Evolutionary conservation across 2,329 filamentous ascomycete species (phyloP), one percentile per base, ranked within the genome.

Genomic region (Pseudogymnoascus sp.): DNA sequence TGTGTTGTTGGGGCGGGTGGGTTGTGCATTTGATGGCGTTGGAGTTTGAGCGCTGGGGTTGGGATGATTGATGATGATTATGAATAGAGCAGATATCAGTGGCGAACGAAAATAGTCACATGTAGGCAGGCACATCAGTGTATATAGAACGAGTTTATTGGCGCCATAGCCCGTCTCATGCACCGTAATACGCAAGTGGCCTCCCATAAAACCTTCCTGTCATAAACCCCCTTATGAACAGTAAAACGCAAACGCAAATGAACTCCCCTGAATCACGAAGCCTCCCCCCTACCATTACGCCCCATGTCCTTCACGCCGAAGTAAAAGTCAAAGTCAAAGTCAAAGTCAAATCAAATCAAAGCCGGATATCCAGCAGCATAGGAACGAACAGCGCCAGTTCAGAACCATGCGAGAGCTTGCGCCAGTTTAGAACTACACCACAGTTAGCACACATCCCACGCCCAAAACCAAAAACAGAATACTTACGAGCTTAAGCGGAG

Each of bases 401-500:
- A 17, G 15, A 50, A 28, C 21, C 26, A 9, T 26, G 11, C 4
- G 21, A 4, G 21, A 47, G 26, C 42, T 23, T 26, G 21, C 15
- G 47, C 15, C 15, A 28, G 15, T 53, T 53, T 8, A 53, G 6
- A 53, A 53, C 47, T 53, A 53, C 6, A 11, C 10, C 8, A 53
- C 2, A 28, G 47, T 53, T 3, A 53, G 44, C 26, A 50, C 3
- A 50, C 3, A 50, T n/a, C 13, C 44, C 44, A 50, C 5, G 1
- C 2, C 17, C 9, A 4, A 7, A 21, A 50, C 15, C 11, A 19
- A 42, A 9, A 10, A 10, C 19, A 7, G 6, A 47, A 9, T 9
- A 72, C 76, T 72, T 71, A 81, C 78, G 70, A 96, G 81, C 76
- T 89, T 91, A 67, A 96, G 78, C 23, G 84, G 80, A 31, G 87